Evolutionary conservation across 768 basidiomycete species (phyloP).

Genomic region (Suillus cothurnatus): DNA sequence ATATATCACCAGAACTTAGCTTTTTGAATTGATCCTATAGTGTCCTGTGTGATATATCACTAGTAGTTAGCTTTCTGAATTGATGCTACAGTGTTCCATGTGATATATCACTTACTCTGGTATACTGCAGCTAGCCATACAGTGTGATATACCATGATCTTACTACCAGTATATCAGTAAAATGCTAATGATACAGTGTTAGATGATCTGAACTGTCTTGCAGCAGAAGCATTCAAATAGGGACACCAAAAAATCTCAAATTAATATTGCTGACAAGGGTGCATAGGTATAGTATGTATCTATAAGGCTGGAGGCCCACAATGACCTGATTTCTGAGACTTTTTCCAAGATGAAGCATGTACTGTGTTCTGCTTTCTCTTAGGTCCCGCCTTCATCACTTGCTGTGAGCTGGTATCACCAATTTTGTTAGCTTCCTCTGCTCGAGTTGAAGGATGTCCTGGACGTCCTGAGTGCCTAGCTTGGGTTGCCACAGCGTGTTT

Average conservation of each 20-base stretch:
- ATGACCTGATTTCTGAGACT: not conserved
- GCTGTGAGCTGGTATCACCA: not conserved
- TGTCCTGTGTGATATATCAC: not conserved
- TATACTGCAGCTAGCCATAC: not conserved
- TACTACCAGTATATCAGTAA: not conserved
- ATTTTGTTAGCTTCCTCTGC: not conserved
- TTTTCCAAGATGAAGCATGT: not conserved
- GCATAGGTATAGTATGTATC: not conserved
- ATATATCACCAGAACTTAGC: not conserved
- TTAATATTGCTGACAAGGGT: not conserved
- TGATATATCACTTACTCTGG: slow-evolving; percentile 1
- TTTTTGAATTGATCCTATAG: not conserved
- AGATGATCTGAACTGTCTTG: not conserved
- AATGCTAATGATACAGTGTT: not conserved
- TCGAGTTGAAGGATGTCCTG: not conserved
- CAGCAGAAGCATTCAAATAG: not conserved
- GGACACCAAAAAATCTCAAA: not conserved
- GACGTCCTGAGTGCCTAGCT: not conserved
- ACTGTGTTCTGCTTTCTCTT: not conserved
- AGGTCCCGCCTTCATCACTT: not conserved
- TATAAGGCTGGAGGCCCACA: not conserved
- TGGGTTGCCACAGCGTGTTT: not conserved
- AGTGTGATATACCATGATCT: not conserved
- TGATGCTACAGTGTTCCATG: not conserved
- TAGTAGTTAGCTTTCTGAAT: not conserved